Conservation (phyloP, 2,329 filamentous ascomycete genomes). For the Phaeosphaeriaceae sp. region DNA sequence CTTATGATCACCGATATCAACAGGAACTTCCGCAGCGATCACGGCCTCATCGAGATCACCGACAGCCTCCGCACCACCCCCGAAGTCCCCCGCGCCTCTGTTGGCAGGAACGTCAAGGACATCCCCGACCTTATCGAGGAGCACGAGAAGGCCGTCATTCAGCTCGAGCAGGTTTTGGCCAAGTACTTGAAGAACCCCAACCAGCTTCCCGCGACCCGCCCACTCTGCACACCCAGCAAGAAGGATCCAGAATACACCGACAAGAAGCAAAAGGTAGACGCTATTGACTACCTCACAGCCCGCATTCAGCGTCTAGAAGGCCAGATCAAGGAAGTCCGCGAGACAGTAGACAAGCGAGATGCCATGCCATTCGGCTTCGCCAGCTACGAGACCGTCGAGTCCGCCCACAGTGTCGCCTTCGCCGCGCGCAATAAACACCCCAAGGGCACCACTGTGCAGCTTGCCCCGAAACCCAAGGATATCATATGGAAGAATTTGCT, state of each 20-base stretch:
- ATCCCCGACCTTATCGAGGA: slow-evolving; percentile 84
- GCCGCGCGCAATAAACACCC: slow-evolving; percentile 81
- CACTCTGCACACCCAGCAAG: slow-evolving; percentile 80
- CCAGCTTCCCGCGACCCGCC: slow-evolving; percentile 76
- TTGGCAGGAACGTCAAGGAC: slow-evolving; percentile 91
- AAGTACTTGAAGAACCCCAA: slow-evolving; percentile 90
- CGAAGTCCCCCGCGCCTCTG: slow-evolving; percentile 78
- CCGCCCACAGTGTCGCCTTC: slow-evolving; percentile 88
- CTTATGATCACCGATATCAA: slow-evolving; percentile 83
- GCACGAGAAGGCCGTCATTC: slow-evolving; percentile 80
- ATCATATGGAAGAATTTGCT: slow-evolving; percentile 96
- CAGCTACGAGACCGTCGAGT: slow-evolving; percentile 85
- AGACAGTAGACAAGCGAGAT: slow-evolving; percentile 83
- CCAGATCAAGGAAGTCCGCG: slow-evolving; percentile 83
- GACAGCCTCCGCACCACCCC: slow-evolving; percentile 81
- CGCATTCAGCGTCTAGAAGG: slow-evolving; percentile 83
- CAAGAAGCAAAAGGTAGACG: slow-evolving; percentile 80
- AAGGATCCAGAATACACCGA: slow-evolving; percentile 70
- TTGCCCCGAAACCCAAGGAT: slow-evolving; percentile 88
- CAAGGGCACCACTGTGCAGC: slow-evolving; percentile 74
- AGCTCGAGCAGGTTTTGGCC: slow-evolving; percentile 82
- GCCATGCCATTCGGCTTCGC: slow-evolving; percentile 93
- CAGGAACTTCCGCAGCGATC: slow-evolving; percentile 76
- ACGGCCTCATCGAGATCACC: slow-evolving; percentile 84
- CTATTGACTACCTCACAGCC: slow-evolving; percentile 89